Evolutionary conservation across 495 filamentous ascomycete species (phyloP).

Genomic region (Xylaria bambusicola): DNA sequence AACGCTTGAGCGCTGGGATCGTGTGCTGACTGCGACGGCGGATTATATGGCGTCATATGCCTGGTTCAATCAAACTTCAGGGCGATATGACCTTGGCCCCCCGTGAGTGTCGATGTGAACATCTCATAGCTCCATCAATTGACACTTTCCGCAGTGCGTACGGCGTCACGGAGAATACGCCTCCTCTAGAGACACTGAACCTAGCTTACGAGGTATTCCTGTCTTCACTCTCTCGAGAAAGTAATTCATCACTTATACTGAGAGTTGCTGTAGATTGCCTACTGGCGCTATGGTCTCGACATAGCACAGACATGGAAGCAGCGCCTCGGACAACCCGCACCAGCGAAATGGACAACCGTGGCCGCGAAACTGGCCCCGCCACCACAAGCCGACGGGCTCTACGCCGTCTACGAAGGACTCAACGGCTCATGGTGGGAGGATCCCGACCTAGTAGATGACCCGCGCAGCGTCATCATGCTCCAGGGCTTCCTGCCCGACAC

Average conservation of each 20-base stretch:
- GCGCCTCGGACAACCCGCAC: slow-evolving; percentile 34
- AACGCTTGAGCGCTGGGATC: slow-evolving; percentile 42
- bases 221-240: not conserved
- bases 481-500: slow-evolving; percentile 41
- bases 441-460: slow-evolving; percentile 37
- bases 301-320: slow-evolving; percentile 35
- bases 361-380: slow-evolving; percentile 39
- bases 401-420: slow-evolving; percentile 42
- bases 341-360: slow-evolving; percentile 37
- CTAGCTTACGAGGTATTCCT: slow-evolving; percentile 32
- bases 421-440: slow-evolving; percentile 42
- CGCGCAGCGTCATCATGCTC: slow-evolving; percentile 42
- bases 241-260: not conserved
- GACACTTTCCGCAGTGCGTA: slow-evolving; percentile 25
- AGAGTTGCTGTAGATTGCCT: slow-evolving; percentile 40
- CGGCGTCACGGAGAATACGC: slow-evolving; percentile 44
- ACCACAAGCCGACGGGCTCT: slow-evolving; percentile 37
- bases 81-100: slow-evolving; percentile 44
- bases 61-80: slow-evolving; percentile 41
- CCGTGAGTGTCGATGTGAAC: slow-evolving; percentile 25
- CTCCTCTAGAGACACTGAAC: slow-evolving; percentile 40
- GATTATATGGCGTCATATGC: slow-evolving; percentile 48
- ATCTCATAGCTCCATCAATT: not conserved
- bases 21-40: slow-evolving; percentile 36
- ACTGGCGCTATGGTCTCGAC: slow-evolving; percentile 51